A percentile compares a stretch with the other conserved stretches of the same genome.
Conservation (phyloP, 805 yeast species). For the Wickerhamiella kurtzmanii region DNA sequence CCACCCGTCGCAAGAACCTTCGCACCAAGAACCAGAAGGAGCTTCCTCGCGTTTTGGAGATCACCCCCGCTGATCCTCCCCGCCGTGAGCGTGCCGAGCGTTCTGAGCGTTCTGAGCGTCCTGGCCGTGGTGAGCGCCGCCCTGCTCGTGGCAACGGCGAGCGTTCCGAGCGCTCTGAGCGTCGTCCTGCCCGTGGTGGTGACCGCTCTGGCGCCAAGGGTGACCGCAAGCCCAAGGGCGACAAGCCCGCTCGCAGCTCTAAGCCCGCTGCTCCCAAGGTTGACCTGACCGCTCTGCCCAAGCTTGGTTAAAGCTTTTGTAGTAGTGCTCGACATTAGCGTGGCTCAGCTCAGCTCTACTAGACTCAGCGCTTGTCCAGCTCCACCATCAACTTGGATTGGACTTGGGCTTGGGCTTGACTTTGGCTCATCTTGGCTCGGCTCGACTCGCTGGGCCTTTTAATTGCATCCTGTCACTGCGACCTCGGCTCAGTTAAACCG, state of each 20-base stretch:
- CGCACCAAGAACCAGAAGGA: constrained; percentile 69
- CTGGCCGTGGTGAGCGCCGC: constrained; percentile 22
- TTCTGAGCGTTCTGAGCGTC: constrained; percentile 25
- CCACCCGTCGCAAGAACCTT: constrained; percentile 51
- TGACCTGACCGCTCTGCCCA: constrained; percentile 18
- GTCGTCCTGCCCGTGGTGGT: constrained; percentile 8
- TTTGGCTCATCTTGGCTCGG: no score
- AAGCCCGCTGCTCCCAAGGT: constrained; percentile 10
- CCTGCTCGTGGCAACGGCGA: constrained; percentile 12
- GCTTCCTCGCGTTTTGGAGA: constrained; percentile 39
- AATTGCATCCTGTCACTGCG: no score
- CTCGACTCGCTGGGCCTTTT: no score
- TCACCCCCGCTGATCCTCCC: constrained; percentile 17
- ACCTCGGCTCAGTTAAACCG: no score
- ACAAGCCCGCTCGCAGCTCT: constrained; percentile 9
- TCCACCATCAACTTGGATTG: no score
- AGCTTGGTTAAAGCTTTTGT: constrained; percentile 12
- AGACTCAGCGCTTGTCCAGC: no score
- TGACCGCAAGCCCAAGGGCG: constrained; percentile 7
- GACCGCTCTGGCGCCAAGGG: constrained; percentile 5
- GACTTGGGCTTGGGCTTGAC: no score
- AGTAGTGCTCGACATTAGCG: no score
- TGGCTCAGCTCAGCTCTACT: no score
- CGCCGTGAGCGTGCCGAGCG: constrained; percentile 40
- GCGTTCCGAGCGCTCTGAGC: constrained; percentile 20